Evolutionary conservation across 305 asterid species (phyloP).

Genomic region (Salvia sclarea): DNA sequence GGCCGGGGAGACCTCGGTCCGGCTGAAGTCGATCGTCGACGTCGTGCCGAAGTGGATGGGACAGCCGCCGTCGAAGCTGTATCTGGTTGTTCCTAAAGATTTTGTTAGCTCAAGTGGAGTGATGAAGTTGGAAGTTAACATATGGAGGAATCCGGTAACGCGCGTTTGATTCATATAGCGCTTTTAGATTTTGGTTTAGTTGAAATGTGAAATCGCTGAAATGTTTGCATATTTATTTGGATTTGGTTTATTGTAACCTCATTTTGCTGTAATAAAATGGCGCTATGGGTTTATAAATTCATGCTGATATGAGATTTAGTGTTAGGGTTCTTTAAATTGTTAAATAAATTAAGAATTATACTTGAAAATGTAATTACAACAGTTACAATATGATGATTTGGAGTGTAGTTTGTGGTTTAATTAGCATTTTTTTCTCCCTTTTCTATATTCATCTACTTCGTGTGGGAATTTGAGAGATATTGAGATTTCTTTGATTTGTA

Average conservation of each 20-base stretch:
- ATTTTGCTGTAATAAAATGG: no score
- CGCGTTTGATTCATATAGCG: neutral
- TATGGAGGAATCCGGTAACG: conserved; percentile 22
- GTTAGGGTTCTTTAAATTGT: no score
- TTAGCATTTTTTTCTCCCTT: no score
- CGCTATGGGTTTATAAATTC: no score
- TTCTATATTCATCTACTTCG: neutral
- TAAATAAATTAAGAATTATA: no score
- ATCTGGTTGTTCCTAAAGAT: conserved; percentile 50
- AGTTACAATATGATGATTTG: no score
- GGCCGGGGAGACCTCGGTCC: conserved; percentile 46
- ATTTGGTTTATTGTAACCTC: no score
- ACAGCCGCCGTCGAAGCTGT: conserved; percentile 33
- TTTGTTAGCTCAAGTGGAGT: conserved; percentile 26
- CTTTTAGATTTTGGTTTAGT: neutral
- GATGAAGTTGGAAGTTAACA: conserved; percentile 46
- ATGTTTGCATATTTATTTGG: neutral
- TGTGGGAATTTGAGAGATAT: neutral
- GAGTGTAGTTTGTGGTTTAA: no score
- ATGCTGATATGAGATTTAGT: no score
- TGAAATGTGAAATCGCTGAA: no score
- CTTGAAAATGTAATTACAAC: no score
- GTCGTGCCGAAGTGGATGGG: conserved; percentile 37
- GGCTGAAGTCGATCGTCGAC: conserved; percentile 40
- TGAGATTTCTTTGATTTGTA: neutral